phyloP scores from a whole-genome alignment of 192 early-diverging fungal genomes.

The Mortierella alpina region DNA sequence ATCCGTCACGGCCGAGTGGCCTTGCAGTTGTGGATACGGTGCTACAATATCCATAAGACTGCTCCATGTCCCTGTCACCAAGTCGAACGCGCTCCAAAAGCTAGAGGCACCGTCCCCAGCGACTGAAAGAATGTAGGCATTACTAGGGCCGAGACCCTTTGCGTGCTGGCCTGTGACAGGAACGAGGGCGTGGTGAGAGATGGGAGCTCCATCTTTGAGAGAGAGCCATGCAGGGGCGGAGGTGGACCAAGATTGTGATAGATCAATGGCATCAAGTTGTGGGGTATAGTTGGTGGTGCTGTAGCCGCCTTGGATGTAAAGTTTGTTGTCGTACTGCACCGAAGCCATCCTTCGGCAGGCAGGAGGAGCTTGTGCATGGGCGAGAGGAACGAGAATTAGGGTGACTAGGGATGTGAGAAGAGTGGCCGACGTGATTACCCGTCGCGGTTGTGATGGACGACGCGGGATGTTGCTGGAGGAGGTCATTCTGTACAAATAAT shows the following conservation, averaged over 20 bases:
- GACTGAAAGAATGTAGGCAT: conserved; percentile 5
- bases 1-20: conserved; percentile 13
- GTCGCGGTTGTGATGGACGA: no score
- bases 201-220: conserved; percentile 4
- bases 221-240: background rate
- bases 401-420: background rate
- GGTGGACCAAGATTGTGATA: conserved; percentile 16
- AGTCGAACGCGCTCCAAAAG: conserved; percentile 16
- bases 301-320: conserved; percentile 44
- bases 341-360: conserved; percentile 18
- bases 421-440: background rate
- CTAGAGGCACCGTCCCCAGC: conserved; percentile 13
- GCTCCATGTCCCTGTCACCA: conserved; percentile 7
- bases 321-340: background rate
- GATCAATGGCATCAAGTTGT: conserved; percentile 17
- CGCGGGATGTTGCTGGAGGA: no score
- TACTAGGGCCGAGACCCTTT: conserved; percentile 8
- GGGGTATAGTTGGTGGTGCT: background rate
- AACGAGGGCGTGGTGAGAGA: conserved; percentile 24
- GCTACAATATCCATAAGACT: background rate
- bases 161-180: conserved; percentile 3
- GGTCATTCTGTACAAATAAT: no score
- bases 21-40: conserved; percentile 21
- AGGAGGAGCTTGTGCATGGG: background rate
- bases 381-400: conserved; percentile 1